These are phyloP conservation scores for Candida labiduridarum DNA, from an alignment of 1,139 yeast genomes.

Conservation along the genomic window DNA sequence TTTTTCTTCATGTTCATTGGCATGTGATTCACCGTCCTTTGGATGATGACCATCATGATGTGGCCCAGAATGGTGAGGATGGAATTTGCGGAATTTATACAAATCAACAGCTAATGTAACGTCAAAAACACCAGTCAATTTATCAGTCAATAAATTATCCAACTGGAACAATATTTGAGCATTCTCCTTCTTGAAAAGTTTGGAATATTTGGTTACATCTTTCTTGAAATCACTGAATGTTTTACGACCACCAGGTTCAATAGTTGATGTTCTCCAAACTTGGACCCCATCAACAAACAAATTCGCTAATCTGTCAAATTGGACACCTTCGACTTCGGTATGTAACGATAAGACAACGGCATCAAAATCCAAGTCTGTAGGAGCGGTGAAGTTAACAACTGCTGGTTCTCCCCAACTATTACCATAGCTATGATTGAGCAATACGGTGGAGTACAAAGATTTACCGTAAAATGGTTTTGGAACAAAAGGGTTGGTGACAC, in stretches of 20 bases:
- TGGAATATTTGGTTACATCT: conserved; percentile 63
- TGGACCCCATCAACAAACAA: conserved; percentile 66
- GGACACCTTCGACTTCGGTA: conserved; percentile 65
- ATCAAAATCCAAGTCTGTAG: conserved; percentile 46
- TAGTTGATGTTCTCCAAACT: conserved; percentile 84
- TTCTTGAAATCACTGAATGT: conserved; percentile 54
- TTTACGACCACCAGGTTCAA: conserved; percentile 65
- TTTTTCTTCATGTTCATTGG: conserved; percentile 5
- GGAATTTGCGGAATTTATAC: conserved; percentile 26
- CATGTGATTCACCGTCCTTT: not conserved
- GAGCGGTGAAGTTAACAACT: conserved; percentile 27
- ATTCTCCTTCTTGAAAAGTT: conserved; percentile 48
- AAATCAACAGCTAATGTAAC: conserved; percentile 55
- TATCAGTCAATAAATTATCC: conserved; percentile 62
- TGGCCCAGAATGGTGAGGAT: not conserved
- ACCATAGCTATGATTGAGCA: conserved; percentile 40
- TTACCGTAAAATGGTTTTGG: conserved; percentile 31
- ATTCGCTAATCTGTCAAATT: conserved; percentile 77
- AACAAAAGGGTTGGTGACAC: conserved; percentile 33
- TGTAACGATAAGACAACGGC: conserved; percentile 62
- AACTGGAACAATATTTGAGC: conserved; percentile 52
- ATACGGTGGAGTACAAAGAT: conserved; percentile 25
- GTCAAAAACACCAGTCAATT: conserved; percentile 63
- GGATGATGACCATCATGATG: not conserved
- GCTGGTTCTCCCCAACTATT: conserved; percentile 41